Conservation (phyloP, 2,329 filamentous ascomycete genomes). For the Cordyceps pruinosa region DNA sequence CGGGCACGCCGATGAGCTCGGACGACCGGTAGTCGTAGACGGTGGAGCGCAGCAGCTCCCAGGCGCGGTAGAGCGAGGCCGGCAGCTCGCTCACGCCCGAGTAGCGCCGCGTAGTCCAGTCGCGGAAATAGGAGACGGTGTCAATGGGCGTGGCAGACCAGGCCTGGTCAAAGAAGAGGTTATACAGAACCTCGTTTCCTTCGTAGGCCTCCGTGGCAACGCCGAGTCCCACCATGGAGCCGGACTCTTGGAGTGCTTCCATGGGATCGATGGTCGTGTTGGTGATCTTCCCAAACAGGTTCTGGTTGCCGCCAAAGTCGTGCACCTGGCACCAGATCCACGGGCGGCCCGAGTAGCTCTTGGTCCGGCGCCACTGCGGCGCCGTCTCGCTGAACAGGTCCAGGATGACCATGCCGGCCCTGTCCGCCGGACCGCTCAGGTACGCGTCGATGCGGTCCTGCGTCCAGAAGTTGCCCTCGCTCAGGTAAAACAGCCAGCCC, state of each 20-base stretch:
- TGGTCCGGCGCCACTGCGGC: constrained; percentile 44
- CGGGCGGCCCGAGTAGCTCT: constrained; percentile 43
- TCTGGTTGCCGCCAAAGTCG: constrained; percentile 42
- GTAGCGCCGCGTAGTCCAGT: constrained; percentile 40
- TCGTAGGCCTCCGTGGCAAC: constrained; percentile 44
- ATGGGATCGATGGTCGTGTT: constrained; percentile 41
- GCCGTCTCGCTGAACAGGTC: constrained; percentile 43
- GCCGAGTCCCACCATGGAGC: constrained; percentile 40
- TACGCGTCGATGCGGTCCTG: constrained; percentile 40
- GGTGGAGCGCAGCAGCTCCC: neutral
- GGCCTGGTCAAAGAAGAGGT: constrained; percentile 43
- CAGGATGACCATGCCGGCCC: constrained; percentile 42
- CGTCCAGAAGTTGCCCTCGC: constrained; percentile 37
- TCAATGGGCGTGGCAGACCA: constrained; percentile 39
- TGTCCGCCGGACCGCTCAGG: constrained; percentile 35
- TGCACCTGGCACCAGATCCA: constrained; percentile 50
- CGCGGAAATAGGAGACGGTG: constrained; percentile 36
- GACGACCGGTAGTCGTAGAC: neutral
- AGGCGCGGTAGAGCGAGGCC: neutral
- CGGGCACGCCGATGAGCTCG: neutral
- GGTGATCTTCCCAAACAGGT: constrained; percentile 42
- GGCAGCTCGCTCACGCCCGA: constrained; percentile 12
- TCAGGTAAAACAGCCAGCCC: constrained; percentile 41
- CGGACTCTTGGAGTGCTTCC: constrained; percentile 34
- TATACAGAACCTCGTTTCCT: constrained; percentile 47